Evolutionary conservation across 495 filamentous ascomycete species (phyloP), one percentile per base, ranked within the genome.

Genomic region (Penicillium egyptiacum): DNA sequence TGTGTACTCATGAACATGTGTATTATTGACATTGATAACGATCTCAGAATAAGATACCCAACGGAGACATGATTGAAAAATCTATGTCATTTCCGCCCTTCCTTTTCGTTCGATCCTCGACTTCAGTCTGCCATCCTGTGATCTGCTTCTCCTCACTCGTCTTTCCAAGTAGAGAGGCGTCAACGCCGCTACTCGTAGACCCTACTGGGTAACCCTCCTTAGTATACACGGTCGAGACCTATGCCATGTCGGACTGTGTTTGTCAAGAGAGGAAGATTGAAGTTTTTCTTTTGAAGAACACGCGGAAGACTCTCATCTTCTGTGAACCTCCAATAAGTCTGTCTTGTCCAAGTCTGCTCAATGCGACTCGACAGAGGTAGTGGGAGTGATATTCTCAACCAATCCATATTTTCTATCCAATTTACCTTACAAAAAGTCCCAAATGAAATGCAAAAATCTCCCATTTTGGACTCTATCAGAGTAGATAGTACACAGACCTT

Each of bases 191-290:
- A 22, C 17, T 39, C 31, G 48, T 57, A 55, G 47, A 44, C 49
- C 49, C 20, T 45, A 20, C 22, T 33, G 47, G 47, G 47, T 37
- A 37, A 62, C 50, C 77, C 74, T 79, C 76, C 72, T 73, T 70
- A 79, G 72, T 79, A 81, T 81, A 73, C 76, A 76, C 73, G 71
- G 73, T 73, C 73, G 69, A 69, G 72, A 73, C 70, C 60, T 61
- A 50, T 52, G 63, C 73, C 67, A 72, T 79, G 74, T 78, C 70
- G 68, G 75, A 62, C 69, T 77, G 68, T 79, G 75, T 79, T 81
- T 77, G 75, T 81, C 76, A 79, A 56, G 60, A 65, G 76, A 79
- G 76, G 77, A 42, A 80, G 66, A 79, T 70, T 57, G 59, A 78
- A 48, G 64, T 60, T 67, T 44, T 61, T 59, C 45, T 55, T 48